Evolutionary conservation across 1,284 basidiomycete species (phyloP).

Genomic region (Apiotrichum gamsii): DNA sequence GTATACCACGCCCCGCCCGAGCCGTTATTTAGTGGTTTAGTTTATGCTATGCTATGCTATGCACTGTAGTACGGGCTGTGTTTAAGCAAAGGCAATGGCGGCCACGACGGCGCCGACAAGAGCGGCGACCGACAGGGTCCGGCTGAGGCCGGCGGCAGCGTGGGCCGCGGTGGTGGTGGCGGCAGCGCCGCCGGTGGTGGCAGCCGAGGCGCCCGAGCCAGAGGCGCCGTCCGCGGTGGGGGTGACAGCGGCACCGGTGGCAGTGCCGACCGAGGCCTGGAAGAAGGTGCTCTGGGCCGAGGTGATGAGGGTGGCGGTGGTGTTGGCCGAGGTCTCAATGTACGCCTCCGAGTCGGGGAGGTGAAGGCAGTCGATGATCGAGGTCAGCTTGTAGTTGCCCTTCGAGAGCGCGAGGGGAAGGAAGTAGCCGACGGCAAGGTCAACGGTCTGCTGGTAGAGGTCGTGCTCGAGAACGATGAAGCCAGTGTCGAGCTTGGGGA

Average conservation of each 20-base stretch:
- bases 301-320: conserved; percentile 31
- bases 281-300: conserved; percentile 21
- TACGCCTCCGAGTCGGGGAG: conserved; percentile 43
- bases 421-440: conserved; percentile 80
- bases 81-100: conserved; percentile 3
- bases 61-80: neutral
- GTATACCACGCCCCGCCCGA: too few relatives aligned
- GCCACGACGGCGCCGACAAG: neutral
- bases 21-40: too few relatives aligned
- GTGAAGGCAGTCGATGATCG: conserved; percentile 62
- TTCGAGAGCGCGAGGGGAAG: conserved; percentile 62
- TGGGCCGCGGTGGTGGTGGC: too few relatives aligned
- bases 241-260: conserved; percentile 20
- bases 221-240: neutral
- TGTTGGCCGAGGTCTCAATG: conserved; percentile 46
- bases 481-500: conserved; percentile 50
- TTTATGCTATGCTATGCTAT: too few relatives aligned
- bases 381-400: conserved; percentile 52
- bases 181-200: neutral
- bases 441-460: conserved; percentile 74
- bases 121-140: too few relatives aligned
- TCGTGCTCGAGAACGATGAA: conserved; percentile 89
- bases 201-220: neutral
- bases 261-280: conserved; percentile 34
- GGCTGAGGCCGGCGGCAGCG: too few relatives aligned